Percentiles rank a stretch among this genome's conserved stretches.
Evolutionary conservation across 495 filamentous ascomycete species (phyloP).

Genomic region (Neurospora cerealis): DNA sequence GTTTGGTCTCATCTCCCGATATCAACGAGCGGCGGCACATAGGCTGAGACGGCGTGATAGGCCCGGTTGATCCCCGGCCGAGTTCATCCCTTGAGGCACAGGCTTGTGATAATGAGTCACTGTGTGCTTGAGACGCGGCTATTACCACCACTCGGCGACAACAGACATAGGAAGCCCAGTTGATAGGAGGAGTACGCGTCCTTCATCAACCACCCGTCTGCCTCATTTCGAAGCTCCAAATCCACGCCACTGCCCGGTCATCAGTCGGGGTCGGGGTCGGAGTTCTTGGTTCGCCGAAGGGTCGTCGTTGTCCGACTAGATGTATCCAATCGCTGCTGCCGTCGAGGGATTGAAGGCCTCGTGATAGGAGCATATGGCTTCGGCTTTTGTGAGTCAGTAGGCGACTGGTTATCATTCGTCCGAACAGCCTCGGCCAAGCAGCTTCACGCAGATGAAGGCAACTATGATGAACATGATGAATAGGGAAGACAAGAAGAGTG

Average conservation of each 20-base stretch:
- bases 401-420: not conserved
- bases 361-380: not conserved
- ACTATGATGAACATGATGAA: not conserved
- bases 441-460: not conserved
- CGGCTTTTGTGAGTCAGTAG: not conserved
- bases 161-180: not conserved
- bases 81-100: not conserved
- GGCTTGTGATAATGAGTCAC: not conserved
- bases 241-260: not conserved
- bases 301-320: not conserved
- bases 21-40: not conserved
- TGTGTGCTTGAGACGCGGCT: not conserved
- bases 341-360: not conserved
- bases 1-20: not conserved
- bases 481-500: not conserved
- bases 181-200: not conserved
- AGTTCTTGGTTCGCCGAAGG: not conserved
- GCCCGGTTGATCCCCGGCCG: not conserved
- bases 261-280: not conserved
- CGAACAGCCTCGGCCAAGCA: not conserved
- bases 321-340: not conserved
- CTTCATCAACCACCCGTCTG: not conserved
- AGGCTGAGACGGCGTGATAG: not conserved
- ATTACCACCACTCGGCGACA: not conserved
- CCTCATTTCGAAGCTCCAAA: not conserved